Evolutionary conservation across 176 grass and related monocot genomes (phyloP).

Genomic region (Cenchrus purpureus): DNA sequence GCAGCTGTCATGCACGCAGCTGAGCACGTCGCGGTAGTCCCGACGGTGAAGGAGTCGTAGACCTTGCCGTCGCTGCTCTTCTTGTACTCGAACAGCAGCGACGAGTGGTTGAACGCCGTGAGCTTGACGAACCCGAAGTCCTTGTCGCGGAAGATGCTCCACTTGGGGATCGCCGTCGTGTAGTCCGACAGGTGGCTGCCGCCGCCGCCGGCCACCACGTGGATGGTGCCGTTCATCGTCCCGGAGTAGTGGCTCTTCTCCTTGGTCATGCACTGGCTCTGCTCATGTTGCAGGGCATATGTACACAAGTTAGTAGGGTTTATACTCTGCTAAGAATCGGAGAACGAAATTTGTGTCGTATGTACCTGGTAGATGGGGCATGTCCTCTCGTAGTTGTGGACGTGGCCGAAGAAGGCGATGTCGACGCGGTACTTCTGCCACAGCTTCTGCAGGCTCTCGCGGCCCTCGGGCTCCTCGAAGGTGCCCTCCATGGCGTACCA

Average conservation of each 20-base stretch:
- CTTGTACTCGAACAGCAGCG: conserved; percentile 41
- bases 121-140: conserved; percentile 83
- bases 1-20: too few species aligned
- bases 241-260: conserved; percentile 62
- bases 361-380: conserved; percentile 75
- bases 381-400: conserved; percentile 86
- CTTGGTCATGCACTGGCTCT: conserved; percentile 66
- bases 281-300: neutral
- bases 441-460: conserved; percentile 71
- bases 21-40: too few species aligned
- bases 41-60: too few species aligned
- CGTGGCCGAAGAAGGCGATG: conserved; percentile 77
- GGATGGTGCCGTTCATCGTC: conserved; percentile 83
- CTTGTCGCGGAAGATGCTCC: conserved; percentile 68
- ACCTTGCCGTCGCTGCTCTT: conserved; percentile 35
- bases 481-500: conserved; percentile 67
- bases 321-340: too few species aligned
- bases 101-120: conserved; percentile 92
- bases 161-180: conserved; percentile 50
- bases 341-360: too few species aligned
- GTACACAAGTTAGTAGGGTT: too few species aligned
- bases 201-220: conserved; percentile 69
- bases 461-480: conserved; percentile 83
- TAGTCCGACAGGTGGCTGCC: conserved; percentile 64
- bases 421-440: conserved; percentile 93